A percentile compares a stretch with the other conserved stretches of the same genome.
phyloP scores from a whole-genome alignment of 2,329 filamentous ascomycete species.

The Penicillium psychrosexuale region DNA sequence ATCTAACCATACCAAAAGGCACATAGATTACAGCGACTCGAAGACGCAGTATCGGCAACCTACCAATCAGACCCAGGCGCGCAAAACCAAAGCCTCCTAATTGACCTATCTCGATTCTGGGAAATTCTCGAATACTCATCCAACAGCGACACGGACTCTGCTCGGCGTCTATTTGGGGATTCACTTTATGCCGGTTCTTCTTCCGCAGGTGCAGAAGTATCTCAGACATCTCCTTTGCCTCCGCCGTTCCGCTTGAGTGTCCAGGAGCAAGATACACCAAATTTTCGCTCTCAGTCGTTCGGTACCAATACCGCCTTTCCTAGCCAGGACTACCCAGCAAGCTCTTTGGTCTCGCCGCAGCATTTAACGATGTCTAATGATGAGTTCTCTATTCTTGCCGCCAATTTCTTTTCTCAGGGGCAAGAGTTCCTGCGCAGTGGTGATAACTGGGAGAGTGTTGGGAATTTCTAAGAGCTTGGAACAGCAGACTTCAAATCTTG shows the following conservation, averaged over 20 bases:
- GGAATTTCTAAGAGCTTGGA: conserved; percentile 27
- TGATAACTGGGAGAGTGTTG: conserved; percentile 37
- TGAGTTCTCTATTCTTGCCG: conserved; percentile 47
- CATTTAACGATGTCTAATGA: conserved; percentile 35
- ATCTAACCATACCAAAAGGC: conserved; percentile 30
- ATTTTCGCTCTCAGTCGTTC: conserved; percentile 20
- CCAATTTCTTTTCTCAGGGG: conserved; percentile 49
- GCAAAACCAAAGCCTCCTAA: conserved; percentile 39
- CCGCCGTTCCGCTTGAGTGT: conserved; percentile 41
- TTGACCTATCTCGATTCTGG: conserved; percentile 50
- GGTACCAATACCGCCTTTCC: conserved; percentile 16
- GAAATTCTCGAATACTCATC: conserved; percentile 50
- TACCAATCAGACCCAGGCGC: conserved; percentile 39
- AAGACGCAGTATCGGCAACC: conserved; percentile 46
- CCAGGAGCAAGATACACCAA: conserved; percentile 19
- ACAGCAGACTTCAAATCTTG: neutral
- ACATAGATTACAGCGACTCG: conserved; percentile 42
- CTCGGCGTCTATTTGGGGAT: conserved; percentile 42
- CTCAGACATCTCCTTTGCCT: conserved; percentile 45
- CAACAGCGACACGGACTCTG: conserved; percentile 38
- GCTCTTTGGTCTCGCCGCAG: conserved; percentile 21
- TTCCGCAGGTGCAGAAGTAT: conserved; percentile 36
- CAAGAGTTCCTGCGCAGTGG: conserved; percentile 41
- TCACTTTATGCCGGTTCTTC: conserved; percentile 35
- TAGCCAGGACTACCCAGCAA: conserved; percentile 15